These are phyloP conservation scores for Sporothrix inflata DNA, from an alignment of 2,329 filamentous ascomycete species.

Conservation along the genomic window DNA sequence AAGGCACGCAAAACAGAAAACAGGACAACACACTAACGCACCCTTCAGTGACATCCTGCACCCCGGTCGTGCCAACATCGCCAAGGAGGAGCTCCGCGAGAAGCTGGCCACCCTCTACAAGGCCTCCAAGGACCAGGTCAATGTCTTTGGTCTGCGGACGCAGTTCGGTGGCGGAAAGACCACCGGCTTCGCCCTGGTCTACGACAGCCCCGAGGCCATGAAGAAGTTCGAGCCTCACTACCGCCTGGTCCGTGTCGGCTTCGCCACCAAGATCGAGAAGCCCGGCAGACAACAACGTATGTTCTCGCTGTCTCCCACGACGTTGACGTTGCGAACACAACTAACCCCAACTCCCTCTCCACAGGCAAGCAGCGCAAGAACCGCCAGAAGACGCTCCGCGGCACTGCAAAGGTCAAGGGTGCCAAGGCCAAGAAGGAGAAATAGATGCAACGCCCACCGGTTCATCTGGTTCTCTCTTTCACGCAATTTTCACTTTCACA, in stretches of 20 bases:
- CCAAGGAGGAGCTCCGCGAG: slow-evolving; percentile 96
- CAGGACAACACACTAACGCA: slow-evolving; percentile 10
- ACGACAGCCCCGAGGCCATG: slow-evolving; percentile 97
- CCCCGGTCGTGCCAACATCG: slow-evolving; percentile 97
- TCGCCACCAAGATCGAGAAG: slow-evolving; percentile 94
- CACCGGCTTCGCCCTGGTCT: slow-evolving; percentile 97
- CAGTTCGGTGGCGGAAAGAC: slow-evolving; percentile 99
- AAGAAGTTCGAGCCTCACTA: slow-evolving; percentile 99
- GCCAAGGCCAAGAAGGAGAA: slow-evolving; percentile 92
- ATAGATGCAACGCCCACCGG: slow-evolving; percentile 56
- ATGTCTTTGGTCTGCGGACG: slow-evolving; percentile 97
- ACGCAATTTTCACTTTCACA: slow-evolving; percentile 3
- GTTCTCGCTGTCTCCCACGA: no score
- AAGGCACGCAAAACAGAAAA: no score
- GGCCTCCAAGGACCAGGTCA: slow-evolving; percentile 95
- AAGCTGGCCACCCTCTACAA: slow-evolving; percentile 98
- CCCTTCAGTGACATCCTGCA: slow-evolving; percentile 91
- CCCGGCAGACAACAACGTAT: slow-evolving; percentile 98
- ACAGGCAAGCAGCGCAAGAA: slow-evolving; percentile 99
- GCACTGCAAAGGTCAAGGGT: slow-evolving; percentile 98
- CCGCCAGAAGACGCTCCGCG: slow-evolving; percentile 97
- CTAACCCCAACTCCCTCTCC: not conserved
- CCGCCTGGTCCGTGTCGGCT: slow-evolving; percentile 91
- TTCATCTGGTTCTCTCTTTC: slow-evolving; percentile 31
- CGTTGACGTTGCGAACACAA: no score